Conservation (phyloP, 176 grass and related monocot genomes). For the Oryza meyeriana region DNA sequence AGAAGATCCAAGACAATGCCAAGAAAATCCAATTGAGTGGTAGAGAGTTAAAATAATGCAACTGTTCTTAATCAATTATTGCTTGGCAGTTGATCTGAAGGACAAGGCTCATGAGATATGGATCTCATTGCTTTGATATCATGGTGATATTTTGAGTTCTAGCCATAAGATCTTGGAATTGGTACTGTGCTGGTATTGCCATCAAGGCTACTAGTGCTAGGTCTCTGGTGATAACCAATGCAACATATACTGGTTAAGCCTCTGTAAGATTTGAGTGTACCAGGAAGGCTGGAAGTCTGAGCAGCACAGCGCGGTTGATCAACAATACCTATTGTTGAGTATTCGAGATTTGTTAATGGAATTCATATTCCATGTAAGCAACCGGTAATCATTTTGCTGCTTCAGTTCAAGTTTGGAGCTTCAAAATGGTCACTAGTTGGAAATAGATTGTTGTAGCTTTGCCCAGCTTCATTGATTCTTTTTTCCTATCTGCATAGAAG, state of each 20-base stretch:
- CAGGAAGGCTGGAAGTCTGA: background rate
- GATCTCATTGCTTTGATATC: slow-evolving; percentile 5
- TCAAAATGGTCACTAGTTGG: slow-evolving; percentile 38
- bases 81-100: slow-evolving; percentile 8
- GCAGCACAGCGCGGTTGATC: background rate
- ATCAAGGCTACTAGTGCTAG: background rate
- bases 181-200: background rate
- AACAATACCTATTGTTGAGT: background rate
- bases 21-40: slow-evolving; percentile 25
- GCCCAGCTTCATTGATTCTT: slow-evolving; percentile 32
- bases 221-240: background rate
- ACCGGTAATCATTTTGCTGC: slow-evolving; percentile 31
- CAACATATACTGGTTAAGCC: background rate
- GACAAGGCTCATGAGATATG: background rate
- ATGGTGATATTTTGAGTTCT: slow-evolving; percentile 5
- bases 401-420: slow-evolving; percentile 33
- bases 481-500: slow-evolving; percentile 33
- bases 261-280: background rate
- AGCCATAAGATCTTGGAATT: slow-evolving; percentile 3
- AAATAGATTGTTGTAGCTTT: slow-evolving; percentile 47
- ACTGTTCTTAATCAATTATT: slow-evolving; percentile 34
- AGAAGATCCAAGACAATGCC: slow-evolving; percentile 17
- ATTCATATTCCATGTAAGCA: slow-evolving; percentile 30
- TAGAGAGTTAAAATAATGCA: slow-evolving; percentile 16
- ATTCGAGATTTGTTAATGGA: background rate